Evolutionary conservation across 2,329 filamentous ascomycete species (phyloP), one percentile per base, ranked within the genome.

Genomic region (Nectriaceae sp.): DNA sequence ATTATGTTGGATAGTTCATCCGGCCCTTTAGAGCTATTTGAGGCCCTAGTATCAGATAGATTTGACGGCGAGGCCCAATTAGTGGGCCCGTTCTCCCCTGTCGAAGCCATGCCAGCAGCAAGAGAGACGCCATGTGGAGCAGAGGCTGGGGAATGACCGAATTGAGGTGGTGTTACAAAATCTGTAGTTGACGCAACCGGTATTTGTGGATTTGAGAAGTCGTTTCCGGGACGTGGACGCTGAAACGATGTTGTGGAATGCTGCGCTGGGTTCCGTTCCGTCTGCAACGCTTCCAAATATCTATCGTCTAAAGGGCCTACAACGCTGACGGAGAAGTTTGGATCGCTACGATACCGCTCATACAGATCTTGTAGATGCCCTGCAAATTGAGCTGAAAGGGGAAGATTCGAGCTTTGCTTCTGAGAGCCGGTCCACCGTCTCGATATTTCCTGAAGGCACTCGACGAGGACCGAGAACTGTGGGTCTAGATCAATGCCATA

Each of bases 1-100:
- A 63, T 67, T 2, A 70, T 70, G 0, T 54, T 52, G 0, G 63
- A 63, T 1, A 67, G 42, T 33, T 63, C 59, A 15, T 67, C 65
- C 0, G 10, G 26, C 43, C 46, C 15, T 43, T 35, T 37, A 10
- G 20, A 31, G 21, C 20, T 15, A 31, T 31, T 31, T 15, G 26
- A 31, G 18, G 4, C 21, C 38, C 11, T 16, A 10, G n/a, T 18
- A n/a, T 35, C 22, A 5, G 16, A 46, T 4, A 36, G 13, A 19
- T 21, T 46, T n/a, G 37, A n/a, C n/a, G 44, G 21, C 16, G 38
- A 29, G 26, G 29, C 31, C 44, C 38, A 46, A 18, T 37, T 41
- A n/a, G 5, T 15, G 15, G 26, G 8, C 8, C 26, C 26, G 15
- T 31, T 31, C 15, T 31, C 26, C 8, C 26, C 26, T 31, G 26